Evolutionary conservation across 768 basidiomycete genomes (phyloP).

Genomic region (Mycena venus): DNA sequence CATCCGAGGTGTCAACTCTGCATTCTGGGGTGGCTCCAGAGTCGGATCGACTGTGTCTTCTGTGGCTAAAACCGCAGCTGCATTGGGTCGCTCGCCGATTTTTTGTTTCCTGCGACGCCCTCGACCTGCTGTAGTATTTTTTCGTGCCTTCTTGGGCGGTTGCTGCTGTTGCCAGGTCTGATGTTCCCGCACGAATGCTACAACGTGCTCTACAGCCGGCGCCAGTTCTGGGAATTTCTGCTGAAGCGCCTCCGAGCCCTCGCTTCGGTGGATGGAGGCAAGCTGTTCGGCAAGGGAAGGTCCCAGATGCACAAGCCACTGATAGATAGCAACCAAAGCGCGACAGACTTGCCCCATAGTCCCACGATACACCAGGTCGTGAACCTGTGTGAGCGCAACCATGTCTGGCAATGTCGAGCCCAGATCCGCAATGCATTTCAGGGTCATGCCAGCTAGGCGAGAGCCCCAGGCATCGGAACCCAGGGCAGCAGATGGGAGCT

Average conservation of each 20-base stretch:
- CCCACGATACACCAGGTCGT: not conserved
- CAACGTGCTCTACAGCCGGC: not conserved
- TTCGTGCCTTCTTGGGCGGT: too few species aligned
- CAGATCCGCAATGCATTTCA: not conserved
- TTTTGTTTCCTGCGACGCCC: too few species aligned
- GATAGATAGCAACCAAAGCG: not conserved
- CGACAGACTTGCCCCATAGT: not conserved
- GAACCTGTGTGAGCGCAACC: not conserved
- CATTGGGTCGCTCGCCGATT: too few species aligned
- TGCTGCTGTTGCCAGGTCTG: not conserved
- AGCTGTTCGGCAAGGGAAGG: slow-evolving; percentile 2
- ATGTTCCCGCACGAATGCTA: not conserved
- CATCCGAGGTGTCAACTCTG: too few species aligned
- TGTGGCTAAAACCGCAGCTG: too few species aligned
- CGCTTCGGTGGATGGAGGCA: not conserved
- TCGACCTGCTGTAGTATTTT: too few species aligned
- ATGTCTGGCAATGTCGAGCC: not conserved
- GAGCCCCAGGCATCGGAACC: not conserved
- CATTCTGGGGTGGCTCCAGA: not conserved
- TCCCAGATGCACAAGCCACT: slow-evolving; percentile 2
- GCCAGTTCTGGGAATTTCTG: not conserved
- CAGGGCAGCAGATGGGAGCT: not conserved
- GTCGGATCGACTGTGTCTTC: not conserved
- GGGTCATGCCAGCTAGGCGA: not conserved
- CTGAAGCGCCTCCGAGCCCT: not conserved